A percentile compares a stretch with the other conserved stretches of the same genome.
Conservation (phyloP, 139 green algal species). For the Chlorella sp. region DNA sequence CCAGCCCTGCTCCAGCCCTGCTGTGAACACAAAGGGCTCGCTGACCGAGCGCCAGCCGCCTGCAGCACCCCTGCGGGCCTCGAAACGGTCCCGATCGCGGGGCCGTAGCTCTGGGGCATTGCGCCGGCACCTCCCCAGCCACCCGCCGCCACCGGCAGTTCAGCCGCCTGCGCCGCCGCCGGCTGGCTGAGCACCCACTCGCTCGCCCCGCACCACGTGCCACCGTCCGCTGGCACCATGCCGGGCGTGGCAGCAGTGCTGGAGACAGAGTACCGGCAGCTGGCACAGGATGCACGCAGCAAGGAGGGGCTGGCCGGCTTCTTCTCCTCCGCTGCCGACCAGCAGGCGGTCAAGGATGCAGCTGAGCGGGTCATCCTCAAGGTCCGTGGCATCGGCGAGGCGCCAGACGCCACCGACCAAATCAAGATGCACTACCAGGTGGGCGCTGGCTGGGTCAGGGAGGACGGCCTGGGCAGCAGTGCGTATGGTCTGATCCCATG, state of each 20-base stretch:
- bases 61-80: no score
- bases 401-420: slow-evolving; percentile 42
- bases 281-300: slow-evolving; percentile 64
- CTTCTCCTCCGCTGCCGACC: slow-evolving; percentile 66
- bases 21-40: no score
- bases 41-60: no score
- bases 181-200: not conserved
- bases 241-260: slow-evolving; percentile 43
- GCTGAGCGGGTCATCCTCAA: slow-evolving; percentile 72
- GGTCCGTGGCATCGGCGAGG: slow-evolving; percentile 52
- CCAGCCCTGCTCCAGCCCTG: no score
- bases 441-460: not conserved
- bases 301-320: slow-evolving; percentile 71
- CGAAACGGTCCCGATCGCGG: no score
- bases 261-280: slow-evolving; percentile 70
- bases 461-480: not conserved
- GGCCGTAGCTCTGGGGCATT: no score
- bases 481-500: no score
- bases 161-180: not conserved
- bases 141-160: not conserved
- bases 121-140: not conserved
- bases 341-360: slow-evolving; percentile 76
- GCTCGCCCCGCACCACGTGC: not conserved
- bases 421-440: slow-evolving; percentile 54
- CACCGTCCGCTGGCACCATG: not conserved